Conservation (phyloP, 2,329 filamentous ascomycete genomes). For the Fonsecaea multimorphosa region DNA sequence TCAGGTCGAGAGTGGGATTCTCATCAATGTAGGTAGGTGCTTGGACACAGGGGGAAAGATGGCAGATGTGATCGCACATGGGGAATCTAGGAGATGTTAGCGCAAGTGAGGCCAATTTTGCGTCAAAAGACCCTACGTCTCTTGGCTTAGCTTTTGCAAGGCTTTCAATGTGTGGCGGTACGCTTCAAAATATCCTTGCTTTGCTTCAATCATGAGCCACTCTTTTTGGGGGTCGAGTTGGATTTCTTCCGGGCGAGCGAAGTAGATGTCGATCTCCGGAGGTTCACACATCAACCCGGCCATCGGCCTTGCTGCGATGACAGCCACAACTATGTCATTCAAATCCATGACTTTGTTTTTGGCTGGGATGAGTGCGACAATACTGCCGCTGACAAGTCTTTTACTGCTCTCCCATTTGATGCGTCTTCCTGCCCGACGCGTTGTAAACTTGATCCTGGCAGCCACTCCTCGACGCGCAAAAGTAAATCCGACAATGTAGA, state of each 20-base stretch:
- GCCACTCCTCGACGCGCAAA: slow-evolving; percentile 69
- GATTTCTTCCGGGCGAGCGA: slow-evolving; percentile 65
- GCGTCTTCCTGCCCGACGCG: slow-evolving; percentile 66
- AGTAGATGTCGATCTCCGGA: slow-evolving; percentile 77
- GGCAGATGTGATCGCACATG: slow-evolving; percentile 52
- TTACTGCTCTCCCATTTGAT: slow-evolving; percentile 72
- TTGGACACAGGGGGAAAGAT: slow-evolving; percentile 48
- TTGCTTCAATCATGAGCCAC: slow-evolving; percentile 79
- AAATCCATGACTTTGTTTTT: slow-evolving; percentile 66
- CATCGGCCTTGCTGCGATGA: slow-evolving; percentile 73
- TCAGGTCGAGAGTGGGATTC: slow-evolving; percentile 58
- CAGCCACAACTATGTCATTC: slow-evolving; percentile 67
- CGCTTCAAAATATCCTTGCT: slow-evolving; percentile 77
- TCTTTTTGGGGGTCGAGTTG: slow-evolving; percentile 72
- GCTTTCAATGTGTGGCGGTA: slow-evolving; percentile 74
- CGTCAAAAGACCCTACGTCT: slow-evolving; percentile 49
- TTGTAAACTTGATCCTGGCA: slow-evolving; percentile 73
- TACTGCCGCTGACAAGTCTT: slow-evolving; percentile 60
- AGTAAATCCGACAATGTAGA: slow-evolving; percentile 69
- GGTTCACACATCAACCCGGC: slow-evolving; percentile 68
- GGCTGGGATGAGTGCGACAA: slow-evolving; percentile 62
- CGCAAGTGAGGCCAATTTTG: slow-evolving; percentile 10
- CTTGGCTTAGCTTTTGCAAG: slow-evolving; percentile 68
- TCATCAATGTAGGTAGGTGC: slow-evolving; percentile 61
- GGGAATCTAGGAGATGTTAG: slow-evolving; percentile 49